phyloP scores from a whole-genome alignment of 2,329 filamentous ascomycete genomes.

The Hypocreales sp. region DNA sequence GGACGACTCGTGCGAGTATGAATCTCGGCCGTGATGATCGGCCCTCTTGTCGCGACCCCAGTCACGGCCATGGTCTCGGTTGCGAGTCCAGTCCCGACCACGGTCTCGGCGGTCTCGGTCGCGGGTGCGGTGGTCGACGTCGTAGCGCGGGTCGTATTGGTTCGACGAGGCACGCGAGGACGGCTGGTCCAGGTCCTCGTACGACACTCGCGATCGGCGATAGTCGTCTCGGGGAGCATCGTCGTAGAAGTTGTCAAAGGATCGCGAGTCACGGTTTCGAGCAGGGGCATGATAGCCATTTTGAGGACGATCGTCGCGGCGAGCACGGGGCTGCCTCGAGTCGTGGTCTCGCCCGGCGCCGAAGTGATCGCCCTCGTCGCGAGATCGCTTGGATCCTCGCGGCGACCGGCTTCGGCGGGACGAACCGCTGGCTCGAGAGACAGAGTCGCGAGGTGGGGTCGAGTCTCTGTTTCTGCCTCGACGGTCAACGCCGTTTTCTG shows the following conservation, averaged over 20 bases:
- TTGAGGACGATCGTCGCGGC: conserved; percentile 41
- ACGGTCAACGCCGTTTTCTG: conserved; percentile 82
- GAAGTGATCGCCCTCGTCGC: conserved; percentile 44
- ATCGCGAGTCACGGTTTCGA: conserved; percentile 9
- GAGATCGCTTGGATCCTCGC: conserved; percentile 50
- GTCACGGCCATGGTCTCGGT: conserved; percentile 20
- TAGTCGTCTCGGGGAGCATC: conserved; percentile 1
- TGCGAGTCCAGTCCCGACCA: conserved; percentile 11
- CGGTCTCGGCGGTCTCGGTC: conserved; percentile 22
- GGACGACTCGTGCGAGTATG: conserved; percentile 34
- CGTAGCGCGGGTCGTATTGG: background rate
- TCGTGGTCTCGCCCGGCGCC: conserved; percentile 31
- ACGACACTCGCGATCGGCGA: conserved; percentile 2
- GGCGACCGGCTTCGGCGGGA: conserved; percentile 41
- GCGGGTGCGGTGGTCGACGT: conserved; percentile 9
- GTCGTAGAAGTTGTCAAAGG: conserved; percentile 1
- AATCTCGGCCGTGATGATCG: conserved; percentile 19
- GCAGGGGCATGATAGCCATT: conserved; percentile 22
- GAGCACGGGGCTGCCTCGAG: conserved; percentile 42
- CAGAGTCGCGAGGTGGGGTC: conserved; percentile 37
- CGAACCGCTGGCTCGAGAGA: conserved; percentile 24
- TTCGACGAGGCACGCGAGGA: conserved; percentile 1
- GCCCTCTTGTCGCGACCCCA: conserved; percentile 6
- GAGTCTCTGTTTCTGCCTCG: conserved; percentile 61
- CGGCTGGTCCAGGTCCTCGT: conserved; percentile 2